Base-by-base conservation (phyloP, 352 stramenopile genomes). In the Albugo candida region DNA sequence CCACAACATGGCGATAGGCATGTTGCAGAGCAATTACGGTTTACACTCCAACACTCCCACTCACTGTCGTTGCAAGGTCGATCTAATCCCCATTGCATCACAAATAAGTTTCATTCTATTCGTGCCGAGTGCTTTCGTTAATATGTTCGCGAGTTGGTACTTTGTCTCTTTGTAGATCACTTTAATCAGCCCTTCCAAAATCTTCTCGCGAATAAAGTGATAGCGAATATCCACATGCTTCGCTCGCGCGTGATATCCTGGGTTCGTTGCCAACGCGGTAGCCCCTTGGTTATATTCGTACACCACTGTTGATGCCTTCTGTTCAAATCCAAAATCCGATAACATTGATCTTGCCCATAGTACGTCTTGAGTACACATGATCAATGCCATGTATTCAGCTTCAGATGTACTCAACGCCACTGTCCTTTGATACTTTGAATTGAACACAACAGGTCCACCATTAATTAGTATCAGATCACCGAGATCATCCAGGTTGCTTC, bases 371-470 rank as follows among this genome's bases (percentile, higher is more conserved):
- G 52, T 20, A 31, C 47, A 61, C 4, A 53, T 37, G 40, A 20
- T 50, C 13, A 64, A 31, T 13, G 43, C 50, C 50, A 61, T 59
- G 47, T 61, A 61, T 38, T 65, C 51, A 5, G 54, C 54, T 44
- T 62, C 54, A 31, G 54, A 53, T 16, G 48, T 52, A 21, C 51
- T 62, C 1, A 65, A 41, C 13, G 47, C 42, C 2, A 60, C 51
- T 1, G 46, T 60, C 38, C 51, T 56, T 46, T 63, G 55, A 18
- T 54, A 56, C 0, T 42, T 42, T 24, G 48, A 47, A 1, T 45
- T 13, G 41, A 34, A 61, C 6, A 59, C 31, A 36, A 61, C 54
- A 2, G 49, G 47, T 36, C 38, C 45, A 35, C 46, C 49, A 36
- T 42, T 53, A 35, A 56, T 19, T 40, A 60, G 45, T n/a, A 64